Evolutionary conservation across 352 stramenopile genomes (phyloP).

Genomic region (Phytophthora podocarpi): DNA sequence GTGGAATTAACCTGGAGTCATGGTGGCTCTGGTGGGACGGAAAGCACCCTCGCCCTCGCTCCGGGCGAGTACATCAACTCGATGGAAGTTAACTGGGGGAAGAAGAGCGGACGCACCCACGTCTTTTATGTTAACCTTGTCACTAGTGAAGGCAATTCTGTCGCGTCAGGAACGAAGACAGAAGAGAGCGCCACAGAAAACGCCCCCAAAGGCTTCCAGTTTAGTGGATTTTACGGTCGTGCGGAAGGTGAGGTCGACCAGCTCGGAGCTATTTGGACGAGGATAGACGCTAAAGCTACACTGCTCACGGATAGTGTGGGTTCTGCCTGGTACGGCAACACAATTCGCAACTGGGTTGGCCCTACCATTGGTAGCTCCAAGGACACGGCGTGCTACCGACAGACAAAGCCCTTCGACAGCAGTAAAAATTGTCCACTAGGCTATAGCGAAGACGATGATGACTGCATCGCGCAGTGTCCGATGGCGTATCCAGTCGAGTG

Average conservation of each 20-base stretch:
- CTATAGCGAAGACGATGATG: slow-evolving; percentile 46
- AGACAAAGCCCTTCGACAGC: slow-evolving; percentile 30
- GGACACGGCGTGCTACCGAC: slow-evolving; percentile 52
- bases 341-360: slow-evolving; percentile 31
- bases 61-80: slow-evolving; percentile 11
- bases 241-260: slow-evolving; percentile 4
- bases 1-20: too few species aligned
- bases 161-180: slow-evolving; percentile 28
- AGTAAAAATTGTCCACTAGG: slow-evolving; percentile 21
- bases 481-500: slow-evolving; percentile 60
- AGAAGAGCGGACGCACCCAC: slow-evolving; percentile 27
- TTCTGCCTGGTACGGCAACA: slow-evolving; percentile 35
- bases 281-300: not conserved
- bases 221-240: slow-evolving; percentile 32
- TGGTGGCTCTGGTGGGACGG: too few species aligned
- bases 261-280: slow-evolving; percentile 30
- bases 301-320: slow-evolving; percentile 31
- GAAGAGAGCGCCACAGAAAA: slow-evolving; percentile 4
- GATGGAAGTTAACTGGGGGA: slow-evolving; percentile 34
- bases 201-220: slow-evolving; percentile 18
- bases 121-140: slow-evolving; percentile 34
- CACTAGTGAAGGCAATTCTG: not conserved
- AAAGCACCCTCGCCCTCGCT: too few species aligned
- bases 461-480: slow-evolving; percentile 65
- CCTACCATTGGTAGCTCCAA: slow-evolving; percentile 6